Evolutionary conservation across 441 rosid genomes (phyloP), one percentile per base, ranked within the genome.

Genomic region (Populus hybrid): DNA sequence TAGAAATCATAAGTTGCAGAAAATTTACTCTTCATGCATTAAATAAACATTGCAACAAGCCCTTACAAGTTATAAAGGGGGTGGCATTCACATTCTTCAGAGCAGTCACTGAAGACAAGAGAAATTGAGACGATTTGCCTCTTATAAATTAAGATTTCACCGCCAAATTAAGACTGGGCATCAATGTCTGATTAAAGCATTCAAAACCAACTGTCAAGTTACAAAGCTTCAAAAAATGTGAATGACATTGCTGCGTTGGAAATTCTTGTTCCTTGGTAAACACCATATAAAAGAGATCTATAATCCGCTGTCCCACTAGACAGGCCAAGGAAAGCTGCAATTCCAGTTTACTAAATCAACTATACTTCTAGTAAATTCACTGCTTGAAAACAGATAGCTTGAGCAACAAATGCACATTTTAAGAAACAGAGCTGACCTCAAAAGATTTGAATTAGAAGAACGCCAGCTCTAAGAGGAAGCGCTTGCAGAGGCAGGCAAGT

Each of bases 21-120:
- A 85, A 71, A 89, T 89, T 87, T 90, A 89, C 91, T 86, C 78
- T 85, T 85, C 78, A 86, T 84, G 85, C 77, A 81, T 85, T 77
- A 83, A 81, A 78, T 79, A 84, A 75, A 80, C 82, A 75, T n/a
- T 24, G 81, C 80, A 84, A 75, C 67, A 76, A 80, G 83, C 78
- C 80, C 77, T 84, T 79, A 77, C 77, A 84, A 73, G 50, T 77
- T 50, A 68, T 86, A 68, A 79, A 50, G 75, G 21, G 18, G 20
- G 7, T 46, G 76, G 69, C 82, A 79, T 77, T 69, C 79, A 82
- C 79, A 87, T 76, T 82, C 75, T 71, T 72, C 77, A 83, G 57
- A 35, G 71, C 34, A 72, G 69, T 70, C 77, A 76, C 72, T 18
- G 79, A 77, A 72, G 69, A 46, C 57, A 81, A 59, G 72, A 61